Base-by-base conservation (phyloP, 331 rosid species). In the Rhamnella rubrinervis region DNA sequence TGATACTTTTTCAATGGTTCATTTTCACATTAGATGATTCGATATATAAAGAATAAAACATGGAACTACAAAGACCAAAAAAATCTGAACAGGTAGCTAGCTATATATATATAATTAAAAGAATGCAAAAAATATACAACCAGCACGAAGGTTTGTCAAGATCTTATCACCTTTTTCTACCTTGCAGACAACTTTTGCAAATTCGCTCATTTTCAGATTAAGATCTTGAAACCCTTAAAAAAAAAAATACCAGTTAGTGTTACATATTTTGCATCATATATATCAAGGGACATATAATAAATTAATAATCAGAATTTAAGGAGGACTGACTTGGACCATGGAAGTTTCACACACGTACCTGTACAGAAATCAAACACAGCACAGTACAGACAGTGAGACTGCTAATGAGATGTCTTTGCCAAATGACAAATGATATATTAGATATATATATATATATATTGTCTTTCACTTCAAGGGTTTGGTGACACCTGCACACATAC, bases 191-290 rank as follows among this genome's bases (percentile, higher is more conserved):
- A 39, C 31, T n/a, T 62, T 46, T 38, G 7, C 49, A 35, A 26
- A 39, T 13, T 38, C 66, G 40, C 51, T 62, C 66, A 62, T 62
- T 62, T 62, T 62, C 37, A 62, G 66, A 40, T 40, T 62, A 40
- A 19, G 50, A 62, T 62, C 66, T 38, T n/a, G 9, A 62, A 62
- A 40, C 66, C 66, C 26, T 5, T n/a, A 39, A 38, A 11, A 39
- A 19, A 6, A 28, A 26, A 26, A 1, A 31, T 31, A 4, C 35
- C 35, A 31, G 35, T 4, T 31, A 31, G 5, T 4, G 0, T 31
- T 31, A 12, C 17, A 59, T 17, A 44, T 44, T 8, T 40, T 40
- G 12, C 14, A 10, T 3, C 1, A 44, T 2, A 44, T 10, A 44
- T 44, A 9, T 11, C 4, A 44, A 11, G 11, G 20, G 5, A 4